A percentile compares a stretch with the other conserved stretches of the same genome.
Evolutionary conservation across 83 land plant genomes (phyloP).

Genomic region (Thuja plicata): DNA sequence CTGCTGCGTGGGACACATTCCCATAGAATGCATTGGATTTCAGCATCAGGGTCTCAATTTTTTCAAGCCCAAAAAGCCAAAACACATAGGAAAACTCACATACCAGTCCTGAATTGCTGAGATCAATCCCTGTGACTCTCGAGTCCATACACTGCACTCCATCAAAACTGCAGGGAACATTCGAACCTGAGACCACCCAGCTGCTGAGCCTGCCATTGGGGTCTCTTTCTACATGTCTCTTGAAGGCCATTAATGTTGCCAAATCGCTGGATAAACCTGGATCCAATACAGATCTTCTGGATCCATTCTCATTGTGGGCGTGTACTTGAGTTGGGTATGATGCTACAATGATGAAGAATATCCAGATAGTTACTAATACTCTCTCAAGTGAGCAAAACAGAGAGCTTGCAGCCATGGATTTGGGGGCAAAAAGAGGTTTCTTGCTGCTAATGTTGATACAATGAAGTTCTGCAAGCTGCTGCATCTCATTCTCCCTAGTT

Average conservation of each 20-base stretch:
- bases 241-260: slow-evolving; percentile 1
- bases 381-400: not conserved
- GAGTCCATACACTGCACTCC: slow-evolving; percentile 11
- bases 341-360: not conserved
- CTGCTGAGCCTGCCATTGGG: not conserved
- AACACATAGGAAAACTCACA: slow-evolving; percentile 6
- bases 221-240: slow-evolving; percentile 1
- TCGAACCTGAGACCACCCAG: not conserved
- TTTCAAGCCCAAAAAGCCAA: slow-evolving; percentile 8
- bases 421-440: not conserved
- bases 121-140: slow-evolving; percentile 10
- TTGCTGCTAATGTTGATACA: not conserved
- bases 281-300: slow-evolving; percentile 11
- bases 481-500: slow-evolving; percentile 5
- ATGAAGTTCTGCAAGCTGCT: not conserved
- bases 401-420: not conserved
- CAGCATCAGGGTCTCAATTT: slow-evolving; percentile 2
- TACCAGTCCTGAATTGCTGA: slow-evolving; percentile 13
- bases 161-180: not conserved
- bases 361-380: not conserved
- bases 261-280: not conserved
- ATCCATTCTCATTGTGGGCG: not conserved
- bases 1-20: not conserved
- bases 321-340: slow-evolving; percentile 14
- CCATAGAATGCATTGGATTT: slow-evolving; percentile 14